Evolutionary conservation across 352 stramenopile species (phyloP), one percentile per base, ranked within the genome.

Genomic region (Elongisporangium prolatum): DNA sequence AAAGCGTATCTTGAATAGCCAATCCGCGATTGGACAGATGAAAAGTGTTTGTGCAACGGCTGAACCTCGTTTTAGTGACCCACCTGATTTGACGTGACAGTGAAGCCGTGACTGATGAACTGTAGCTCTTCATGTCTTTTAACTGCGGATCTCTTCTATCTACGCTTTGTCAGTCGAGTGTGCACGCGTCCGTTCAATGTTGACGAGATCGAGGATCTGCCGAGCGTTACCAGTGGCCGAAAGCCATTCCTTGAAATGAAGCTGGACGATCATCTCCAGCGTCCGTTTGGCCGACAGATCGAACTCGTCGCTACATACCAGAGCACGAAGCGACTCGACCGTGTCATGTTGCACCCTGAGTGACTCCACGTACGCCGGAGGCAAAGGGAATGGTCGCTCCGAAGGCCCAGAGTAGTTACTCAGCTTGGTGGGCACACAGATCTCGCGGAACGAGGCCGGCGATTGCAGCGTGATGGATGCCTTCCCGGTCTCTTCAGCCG

Each of bases 191-290:
- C 72, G 74, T 63, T 94, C 84, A 21, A 94, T 78, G 13, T 94
- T 78, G 53, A 97, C 86, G 10, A 97, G 69, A 57, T 97, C 89
- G 22, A 96, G 74, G 21, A 97, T 88, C 70, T 97, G 87, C 8
- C 89, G 79, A 57, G 89, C 77, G 51, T 96, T 93, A 59, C 86
- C 89, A 17, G 87, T 93, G 9, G 82, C 66, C 16, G 86, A 84
- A 16, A 97, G 77, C 89, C 89, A 97, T 64, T 97, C 87, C 67
- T 91, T 91, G 61, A 93, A 93, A 25, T 78, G 80, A 55, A 80
- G 64, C 64, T 95, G 83, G 57, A 95, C 89, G 52, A 91, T 77
- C 59, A 80, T 77, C 61, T 95, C 83, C 72, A 95, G 87, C 48
- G 77, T 80, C 21, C 81, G 80, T 66, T 94, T 94, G 47, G 77